Conservation (phyloP, 371 early-diverging fungal species). For the Globomyces sp. region DNA sequence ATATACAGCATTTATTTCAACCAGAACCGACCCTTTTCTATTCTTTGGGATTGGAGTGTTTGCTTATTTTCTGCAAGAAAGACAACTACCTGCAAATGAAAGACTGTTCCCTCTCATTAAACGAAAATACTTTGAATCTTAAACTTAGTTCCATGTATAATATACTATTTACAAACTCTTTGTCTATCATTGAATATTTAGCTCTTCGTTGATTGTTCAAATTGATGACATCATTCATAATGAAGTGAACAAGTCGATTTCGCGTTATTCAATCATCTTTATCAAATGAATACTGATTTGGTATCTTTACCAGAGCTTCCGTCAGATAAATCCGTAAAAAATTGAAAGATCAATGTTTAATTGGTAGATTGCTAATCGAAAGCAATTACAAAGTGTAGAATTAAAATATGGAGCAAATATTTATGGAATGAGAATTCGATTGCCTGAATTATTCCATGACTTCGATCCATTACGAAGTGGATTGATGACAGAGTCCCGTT, state of each 20-base stretch:
- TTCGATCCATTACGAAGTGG: conserved; percentile 52
- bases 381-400: conserved; percentile 6
- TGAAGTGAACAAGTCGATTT: no score
- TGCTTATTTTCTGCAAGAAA: conserved; percentile 26
- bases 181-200: no score
- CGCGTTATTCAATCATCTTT: no score
- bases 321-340: no score
- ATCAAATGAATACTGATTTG: no score
- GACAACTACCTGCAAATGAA: conserved; percentile 7
- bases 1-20: conserved; percentile 24
- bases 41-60: conserved; percentile 27
- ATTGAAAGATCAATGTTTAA: neutral
- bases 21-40: conserved; percentile 26
- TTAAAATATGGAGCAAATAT: conserved; percentile 34
- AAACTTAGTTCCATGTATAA: neutral
- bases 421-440: conserved; percentile 43
- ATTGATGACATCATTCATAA: no score
- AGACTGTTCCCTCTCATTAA: neutral
- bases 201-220: no score
- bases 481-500: conserved; percentile 44
- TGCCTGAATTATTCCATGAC: conserved; percentile 48
- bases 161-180: neutral
- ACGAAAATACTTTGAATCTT: neutral
- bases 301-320: no score
- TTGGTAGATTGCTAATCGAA: neutral